Percentiles rank a stretch among this genome's conserved stretches.
These are phyloP conservation scores for Colletotrichum filicis DNA, from an alignment of 2,329 filamentous ascomycete genomes.

Conservation along the genomic window DNA sequence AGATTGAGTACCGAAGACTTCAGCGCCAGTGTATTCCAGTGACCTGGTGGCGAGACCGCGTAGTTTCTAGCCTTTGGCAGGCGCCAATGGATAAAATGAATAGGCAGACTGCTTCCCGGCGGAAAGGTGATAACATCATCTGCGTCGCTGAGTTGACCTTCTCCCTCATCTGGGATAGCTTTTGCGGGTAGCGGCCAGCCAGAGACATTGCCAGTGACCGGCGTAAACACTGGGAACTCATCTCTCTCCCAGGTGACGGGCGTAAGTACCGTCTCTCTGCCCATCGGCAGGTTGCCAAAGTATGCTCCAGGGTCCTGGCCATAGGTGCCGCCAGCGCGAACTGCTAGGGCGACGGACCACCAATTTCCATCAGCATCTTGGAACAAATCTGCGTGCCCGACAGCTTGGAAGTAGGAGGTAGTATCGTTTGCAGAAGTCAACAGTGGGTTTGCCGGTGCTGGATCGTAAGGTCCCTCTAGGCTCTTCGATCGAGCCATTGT, in stretches of 20 bases:
- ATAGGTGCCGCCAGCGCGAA: conserved; percentile 43
- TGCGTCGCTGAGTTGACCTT: conserved; percentile 53
- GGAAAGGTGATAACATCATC: conserved; percentile 59
- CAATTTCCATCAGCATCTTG: conserved; percentile 55
- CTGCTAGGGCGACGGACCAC: conserved; percentile 55
- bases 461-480: conserved; percentile 57
- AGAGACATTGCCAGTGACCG: conserved; percentile 43
- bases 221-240: conserved; percentile 45
- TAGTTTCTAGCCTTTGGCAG: conserved; percentile 59
- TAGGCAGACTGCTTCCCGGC: conserved; percentile 55
- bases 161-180: conserved; percentile 42
- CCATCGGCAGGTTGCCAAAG: conserved; percentile 48
- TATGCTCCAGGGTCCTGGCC: conserved; percentile 50
- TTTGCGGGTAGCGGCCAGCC: conserved; percentile 51
- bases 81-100: conserved; percentile 67
- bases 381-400: conserved; percentile 68
- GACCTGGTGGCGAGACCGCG: conserved; percentile 53
- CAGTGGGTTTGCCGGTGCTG: conserved; percentile 55
- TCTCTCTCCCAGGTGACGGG: conserved; percentile 49
- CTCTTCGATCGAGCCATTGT: conserved; percentile 56
- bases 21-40: conserved; percentile 57
- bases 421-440: conserved; percentile 56
- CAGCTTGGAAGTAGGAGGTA: conserved; percentile 59
- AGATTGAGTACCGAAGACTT: conserved; percentile 62
- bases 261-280: conserved; percentile 54